Conservation (phyloP, 2,329 filamentous ascomycete genomes). For the Aspergillus spinulosporus region DNA sequence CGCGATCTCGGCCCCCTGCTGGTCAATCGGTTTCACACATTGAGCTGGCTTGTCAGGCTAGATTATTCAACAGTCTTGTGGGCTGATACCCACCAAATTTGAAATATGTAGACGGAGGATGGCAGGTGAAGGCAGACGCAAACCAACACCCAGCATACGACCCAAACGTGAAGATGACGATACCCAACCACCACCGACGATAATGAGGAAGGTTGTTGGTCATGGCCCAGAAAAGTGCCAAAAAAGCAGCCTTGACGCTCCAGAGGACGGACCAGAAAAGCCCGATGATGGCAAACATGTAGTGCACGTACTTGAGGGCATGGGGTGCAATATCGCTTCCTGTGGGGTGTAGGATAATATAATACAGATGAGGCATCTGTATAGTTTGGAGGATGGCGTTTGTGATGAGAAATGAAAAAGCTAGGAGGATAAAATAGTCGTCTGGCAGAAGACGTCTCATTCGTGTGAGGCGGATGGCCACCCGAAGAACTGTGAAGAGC, state of each 20-base stretch:
- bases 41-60: conserved; percentile 12
- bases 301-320: conserved; percentile 16
- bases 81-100: conserved; percentile 15
- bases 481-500: conserved; percentile 17
- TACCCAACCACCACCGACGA: conserved; percentile 19
- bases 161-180: conserved; percentile 11
- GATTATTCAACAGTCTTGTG: not conserved
- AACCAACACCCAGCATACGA: conserved; percentile 26
- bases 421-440: conserved; percentile 24
- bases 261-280: conserved; percentile 27
- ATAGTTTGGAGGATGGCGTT: conserved; percentile 24
- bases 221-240: conserved; percentile 24
- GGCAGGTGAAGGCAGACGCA: conserved; percentile 20
- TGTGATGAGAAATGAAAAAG: conserved; percentile 18
- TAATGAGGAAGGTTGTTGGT: conserved; percentile 20
- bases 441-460: conserved; percentile 22
- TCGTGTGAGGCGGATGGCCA: conserved; percentile 19
- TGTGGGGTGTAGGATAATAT: conserved; percentile 15
- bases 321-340: conserved; percentile 18
- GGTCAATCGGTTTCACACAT: conserved; percentile 21
- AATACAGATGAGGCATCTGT: conserved; percentile 24
- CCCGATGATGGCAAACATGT: conserved; percentile 24
- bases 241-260: conserved; percentile 24
- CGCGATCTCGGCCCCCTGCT: conserved; percentile 21
- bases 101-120: conserved; percentile 23